phyloP scores from a whole-genome alignment of 2,329 filamentous ascomycete genomes.

The Cytospora leucostoma region DNA sequence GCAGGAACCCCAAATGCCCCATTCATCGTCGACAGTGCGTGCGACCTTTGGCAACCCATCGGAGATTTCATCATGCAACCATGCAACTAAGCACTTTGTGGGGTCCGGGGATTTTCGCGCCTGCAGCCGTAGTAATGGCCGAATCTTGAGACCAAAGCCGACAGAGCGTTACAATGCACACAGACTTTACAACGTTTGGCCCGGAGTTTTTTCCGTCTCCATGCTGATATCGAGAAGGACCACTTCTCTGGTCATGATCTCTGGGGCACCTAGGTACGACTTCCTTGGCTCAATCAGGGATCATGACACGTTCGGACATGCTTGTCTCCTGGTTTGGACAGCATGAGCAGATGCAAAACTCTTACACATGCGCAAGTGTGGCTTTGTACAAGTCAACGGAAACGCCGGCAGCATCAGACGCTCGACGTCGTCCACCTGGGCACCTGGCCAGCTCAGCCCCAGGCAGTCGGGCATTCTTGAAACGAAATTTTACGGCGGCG shows the following conservation, averaged over 20 bases:
- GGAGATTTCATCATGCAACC: not conserved
- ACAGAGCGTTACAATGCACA: not conserved
- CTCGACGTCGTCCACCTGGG: not conserved
- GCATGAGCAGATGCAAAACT: no score
- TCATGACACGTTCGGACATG: no score
- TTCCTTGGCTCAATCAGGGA: no score
- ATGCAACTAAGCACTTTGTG: not conserved
- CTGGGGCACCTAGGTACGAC: no score
- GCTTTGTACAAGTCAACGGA: no score
- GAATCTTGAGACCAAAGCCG: not conserved
- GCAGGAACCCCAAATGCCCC: not conserved
- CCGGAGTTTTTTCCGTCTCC: not conserved
- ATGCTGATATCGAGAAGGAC: not conserved
- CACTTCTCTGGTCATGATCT: no score
- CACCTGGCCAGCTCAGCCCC: not conserved
- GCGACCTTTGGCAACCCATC: not conserved
- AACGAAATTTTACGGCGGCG: constrained; percentile 3
- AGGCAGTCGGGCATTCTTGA: not conserved
- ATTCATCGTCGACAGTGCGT: not conserved
- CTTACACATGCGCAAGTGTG: no score
- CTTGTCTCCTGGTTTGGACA: no score
- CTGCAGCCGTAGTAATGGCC: not conserved
- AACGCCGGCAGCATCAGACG: not conserved
- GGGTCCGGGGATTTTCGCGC: not conserved
- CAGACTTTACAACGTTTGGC: not conserved